Evolutionary conservation across 306 rosid genomes (phyloP).

Genomic region (Cucurbita ficifolia): DNA sequence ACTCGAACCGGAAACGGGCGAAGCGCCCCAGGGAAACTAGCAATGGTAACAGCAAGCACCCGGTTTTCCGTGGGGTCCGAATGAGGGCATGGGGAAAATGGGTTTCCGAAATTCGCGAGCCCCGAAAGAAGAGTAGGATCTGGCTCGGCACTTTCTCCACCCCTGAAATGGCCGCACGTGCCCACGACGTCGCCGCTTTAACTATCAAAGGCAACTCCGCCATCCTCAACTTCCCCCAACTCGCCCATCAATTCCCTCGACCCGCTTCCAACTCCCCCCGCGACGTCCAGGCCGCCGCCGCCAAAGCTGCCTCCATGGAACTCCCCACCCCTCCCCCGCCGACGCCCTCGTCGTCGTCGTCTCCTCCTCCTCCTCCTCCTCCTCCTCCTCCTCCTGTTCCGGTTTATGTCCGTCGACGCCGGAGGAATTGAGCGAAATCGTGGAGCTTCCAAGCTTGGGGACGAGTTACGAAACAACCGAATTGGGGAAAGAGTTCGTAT

Average conservation of each 20-base stretch:
- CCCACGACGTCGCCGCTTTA: constrained; percentile 85
- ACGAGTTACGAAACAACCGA: constrained; percentile 29
- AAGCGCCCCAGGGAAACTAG: constrained; percentile 28
- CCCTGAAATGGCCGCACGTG: constrained; percentile 98
- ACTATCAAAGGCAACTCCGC: constrained; percentile 73
- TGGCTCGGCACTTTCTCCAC: constrained; percentile 93
- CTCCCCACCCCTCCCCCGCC: neutral
- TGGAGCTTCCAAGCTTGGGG: constrained; percentile 43
- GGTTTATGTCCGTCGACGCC: constrained; percentile 16
- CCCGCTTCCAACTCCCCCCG: constrained; percentile 66
- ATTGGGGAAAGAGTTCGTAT: constrained; percentile 31
- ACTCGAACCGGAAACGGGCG: constrained; percentile 18
- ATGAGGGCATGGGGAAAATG: constrained; percentile 96
- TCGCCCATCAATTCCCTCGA: constrained; percentile 47
- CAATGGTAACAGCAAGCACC: constrained; percentile 32
- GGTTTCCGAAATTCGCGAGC: constrained; percentile 98
- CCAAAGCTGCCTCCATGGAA: constrained; percentile 74
- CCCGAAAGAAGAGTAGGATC: constrained; percentile 83
- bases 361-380: neutral
- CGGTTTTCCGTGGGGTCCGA: constrained; percentile 80
- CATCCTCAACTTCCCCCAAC: constrained; percentile 84
- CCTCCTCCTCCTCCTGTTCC: constrained; percentile 6
- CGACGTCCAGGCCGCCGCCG: constrained; percentile 82
- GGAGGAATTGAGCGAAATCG: constrained; percentile 73
- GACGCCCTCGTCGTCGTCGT: constrained; percentile 5